These are phyloP conservation scores for Tetrapisispora pingtungensis DNA, from an alignment of 805 yeast genomes.

Conservation along the genomic window DNA sequence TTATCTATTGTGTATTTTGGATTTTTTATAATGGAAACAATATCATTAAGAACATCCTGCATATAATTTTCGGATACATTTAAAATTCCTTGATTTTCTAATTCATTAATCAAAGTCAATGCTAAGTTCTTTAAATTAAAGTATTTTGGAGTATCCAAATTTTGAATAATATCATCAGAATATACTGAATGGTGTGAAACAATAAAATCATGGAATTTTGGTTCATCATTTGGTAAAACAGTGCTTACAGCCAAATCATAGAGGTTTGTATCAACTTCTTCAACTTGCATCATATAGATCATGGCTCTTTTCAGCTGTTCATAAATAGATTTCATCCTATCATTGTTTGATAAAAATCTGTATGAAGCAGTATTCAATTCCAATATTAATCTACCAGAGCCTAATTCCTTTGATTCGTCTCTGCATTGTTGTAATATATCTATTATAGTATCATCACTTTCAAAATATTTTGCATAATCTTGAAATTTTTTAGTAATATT, in stretches of 20 bases:
- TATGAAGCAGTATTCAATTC: slow-evolving; percentile 49
- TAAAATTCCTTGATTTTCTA: slow-evolving; percentile 59
- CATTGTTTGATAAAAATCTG: slow-evolving; percentile 38
- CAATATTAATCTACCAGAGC: slow-evolving; percentile 30
- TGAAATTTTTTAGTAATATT: slow-evolving; percentile 37
- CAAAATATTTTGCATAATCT: slow-evolving; percentile 34
- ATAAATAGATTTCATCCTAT: slow-evolving; percentile 47
- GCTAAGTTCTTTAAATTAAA: slow-evolving; percentile 71
- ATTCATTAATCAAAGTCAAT: slow-evolving; percentile 60
- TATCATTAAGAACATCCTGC: slow-evolving; percentile 71
- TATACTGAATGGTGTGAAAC: slow-evolving; percentile 30
- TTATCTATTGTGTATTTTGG: slow-evolving; percentile 42
- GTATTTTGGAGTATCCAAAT: slow-evolving; percentile 42
- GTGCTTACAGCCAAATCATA: slow-evolving; percentile 36
- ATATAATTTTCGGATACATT: slow-evolving; percentile 54
- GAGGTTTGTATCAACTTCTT: slow-evolving; percentile 53
- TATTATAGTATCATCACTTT: slow-evolving; percentile 47
- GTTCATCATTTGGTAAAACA: slow-evolving; percentile 49
- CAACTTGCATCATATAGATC: slow-evolving; percentile 75
- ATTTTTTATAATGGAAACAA: slow-evolving; percentile 67
- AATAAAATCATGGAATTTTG: slow-evolving; percentile 46
- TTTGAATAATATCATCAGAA: slow-evolving; percentile 33
- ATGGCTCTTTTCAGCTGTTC: slow-evolving; percentile 76
- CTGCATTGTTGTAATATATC: slow-evolving; percentile 32
- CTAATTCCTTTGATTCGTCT: slow-evolving; percentile 34